Conservation (phyloP, 176 grass and related monocot genomes). For the Hsuehochloa calcarea region DNA sequence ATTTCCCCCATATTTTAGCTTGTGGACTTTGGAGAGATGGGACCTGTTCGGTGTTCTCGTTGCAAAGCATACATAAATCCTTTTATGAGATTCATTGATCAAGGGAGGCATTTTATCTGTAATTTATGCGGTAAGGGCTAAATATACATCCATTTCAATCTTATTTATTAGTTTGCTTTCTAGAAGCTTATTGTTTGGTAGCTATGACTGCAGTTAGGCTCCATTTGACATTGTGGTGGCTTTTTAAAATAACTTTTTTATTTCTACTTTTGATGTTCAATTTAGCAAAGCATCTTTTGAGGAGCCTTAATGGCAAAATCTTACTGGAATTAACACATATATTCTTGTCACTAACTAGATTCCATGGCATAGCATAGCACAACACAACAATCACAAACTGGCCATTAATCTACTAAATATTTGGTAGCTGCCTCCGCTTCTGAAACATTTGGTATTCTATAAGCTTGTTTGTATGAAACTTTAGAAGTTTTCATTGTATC, state of each 20-base stretch:
- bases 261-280: neutral
- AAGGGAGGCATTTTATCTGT: conserved; percentile 75
- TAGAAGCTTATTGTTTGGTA: neutral
- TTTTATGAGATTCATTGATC: conserved; percentile 92
- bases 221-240: neutral
- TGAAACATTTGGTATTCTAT: neutral
- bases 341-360: neutral
- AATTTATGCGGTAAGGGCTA: conserved; percentile 71
- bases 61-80: conserved; percentile 94
- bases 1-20: conserved; percentile 50
- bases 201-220: neutral
- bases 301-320: neutral
- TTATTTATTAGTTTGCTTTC: conserved; percentile 9
- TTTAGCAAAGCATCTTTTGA: neutral
- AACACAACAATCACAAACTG: neutral
- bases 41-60: conserved; percentile 79
- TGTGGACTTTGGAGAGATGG: conserved; percentile 88
- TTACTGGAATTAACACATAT: neutral
- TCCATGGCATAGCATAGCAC: neutral
- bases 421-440: neutral
- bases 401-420: neutral
- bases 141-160: conserved; percentile 8
- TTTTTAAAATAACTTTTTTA: neutral
- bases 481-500: neutral
- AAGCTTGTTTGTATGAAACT: neutral